A percentile compares a stretch with the other conserved stretches of the same genome.
These are phyloP conservation scores for Cantharellus cinnabarinus DNA, from an alignment of 768 basidiomycete genomes.

Conservation along the genomic window DNA sequence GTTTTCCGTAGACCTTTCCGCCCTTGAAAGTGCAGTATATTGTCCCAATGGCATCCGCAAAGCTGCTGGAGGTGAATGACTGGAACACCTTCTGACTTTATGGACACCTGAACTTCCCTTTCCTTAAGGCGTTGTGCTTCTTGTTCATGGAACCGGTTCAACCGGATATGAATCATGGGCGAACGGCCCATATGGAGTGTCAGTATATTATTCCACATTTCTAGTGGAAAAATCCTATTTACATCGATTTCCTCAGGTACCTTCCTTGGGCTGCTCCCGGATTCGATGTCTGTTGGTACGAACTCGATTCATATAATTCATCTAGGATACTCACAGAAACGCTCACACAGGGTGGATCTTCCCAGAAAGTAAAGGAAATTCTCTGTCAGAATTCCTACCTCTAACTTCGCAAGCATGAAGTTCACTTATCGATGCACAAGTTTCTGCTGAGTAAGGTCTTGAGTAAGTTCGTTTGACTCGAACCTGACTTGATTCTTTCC, in stretches of 20 bases:
- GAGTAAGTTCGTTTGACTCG: too few relatives aligned
- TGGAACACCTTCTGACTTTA: too few relatives aligned
- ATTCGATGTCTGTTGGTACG: conserved; percentile 14
- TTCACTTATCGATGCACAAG: conserved; percentile 11
- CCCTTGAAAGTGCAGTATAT: conserved; percentile 7
- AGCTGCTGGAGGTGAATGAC: conserved; percentile 8
- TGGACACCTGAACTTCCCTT: too few relatives aligned
- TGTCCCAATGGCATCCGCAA: conserved; percentile 12
- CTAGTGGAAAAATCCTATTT: too few relatives aligned
- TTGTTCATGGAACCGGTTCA: conserved; percentile 14
- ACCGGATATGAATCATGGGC: conserved; percentile 13
- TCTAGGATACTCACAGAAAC: background rate
- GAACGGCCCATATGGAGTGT: conserved; percentile 11
- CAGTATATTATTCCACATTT: too few relatives aligned
- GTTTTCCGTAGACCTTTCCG: background rate
- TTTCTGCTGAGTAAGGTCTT: conserved; percentile 7
- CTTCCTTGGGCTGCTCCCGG: conserved; percentile 10
- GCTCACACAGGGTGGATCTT: background rate
- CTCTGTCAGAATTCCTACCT: too few relatives aligned
- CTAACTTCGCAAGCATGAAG: background rate
- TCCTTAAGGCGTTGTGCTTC: conserved; percentile 9
- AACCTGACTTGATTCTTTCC: background rate
- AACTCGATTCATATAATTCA: conserved; percentile 4
- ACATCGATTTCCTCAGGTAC: background rate
- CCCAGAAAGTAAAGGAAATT: background rate